Evolutionary conservation across 371 early-diverging fungal genomes (phyloP).

Genomic region (Apophysomyces variabilis): DNA sequence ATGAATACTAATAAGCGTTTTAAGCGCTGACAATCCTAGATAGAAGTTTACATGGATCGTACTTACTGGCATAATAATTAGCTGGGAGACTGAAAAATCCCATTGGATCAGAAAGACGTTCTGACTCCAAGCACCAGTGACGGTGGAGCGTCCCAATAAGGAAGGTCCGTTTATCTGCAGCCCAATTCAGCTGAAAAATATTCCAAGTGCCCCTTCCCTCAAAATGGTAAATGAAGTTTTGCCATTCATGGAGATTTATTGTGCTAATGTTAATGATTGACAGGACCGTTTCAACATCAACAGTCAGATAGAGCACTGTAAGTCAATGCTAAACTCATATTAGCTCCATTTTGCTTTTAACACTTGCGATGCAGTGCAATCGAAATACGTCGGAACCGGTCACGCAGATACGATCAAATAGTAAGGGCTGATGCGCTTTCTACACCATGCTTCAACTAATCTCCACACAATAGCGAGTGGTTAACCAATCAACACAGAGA

Average conservation of each 20-base stretch:
- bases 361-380: neutral
- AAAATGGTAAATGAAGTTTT: no score
- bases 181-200: no score
- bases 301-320: conserved; percentile 84
- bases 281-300: conserved; percentile 76
- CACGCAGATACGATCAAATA: conserved; percentile 8
- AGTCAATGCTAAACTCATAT: conserved; percentile 20
- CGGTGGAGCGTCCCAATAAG: no score
- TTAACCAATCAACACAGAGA: conserved; percentile 85
- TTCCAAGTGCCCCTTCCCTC: no score
- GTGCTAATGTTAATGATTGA: conserved; percentile 23
- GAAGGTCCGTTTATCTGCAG: no score
- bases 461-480: conserved; percentile 73
- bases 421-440: neutral
- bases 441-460: neutral
- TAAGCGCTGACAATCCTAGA: no score
- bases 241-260: neutral
- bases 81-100: no score
- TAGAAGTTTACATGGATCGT: no score
- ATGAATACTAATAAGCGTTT: no score
- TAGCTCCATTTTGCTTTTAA: neutral
- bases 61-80: no score
- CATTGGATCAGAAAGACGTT: no score
- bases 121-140: no score
- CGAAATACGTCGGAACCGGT: conserved; percentile 8